Percentiles rank a stretch among this genome's conserved stretches.
These are phyloP conservation scores for Fusarium anthophilum DNA, from an alignment of 2,329 filamentous ascomycete genomes.

Conservation along the genomic window DNA sequence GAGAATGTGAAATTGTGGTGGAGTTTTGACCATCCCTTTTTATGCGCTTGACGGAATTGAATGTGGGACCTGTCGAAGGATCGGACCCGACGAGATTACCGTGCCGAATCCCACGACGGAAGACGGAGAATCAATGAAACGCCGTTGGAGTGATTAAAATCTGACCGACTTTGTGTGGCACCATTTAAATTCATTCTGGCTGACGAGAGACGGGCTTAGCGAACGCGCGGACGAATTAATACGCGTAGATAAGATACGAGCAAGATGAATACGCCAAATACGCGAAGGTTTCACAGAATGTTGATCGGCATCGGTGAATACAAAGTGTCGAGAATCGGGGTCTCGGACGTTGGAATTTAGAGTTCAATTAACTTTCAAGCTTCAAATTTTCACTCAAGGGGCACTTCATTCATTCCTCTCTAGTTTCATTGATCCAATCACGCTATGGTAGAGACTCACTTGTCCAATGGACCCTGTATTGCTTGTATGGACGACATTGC, in stretches of 20 bases:
- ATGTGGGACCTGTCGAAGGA: background rate
- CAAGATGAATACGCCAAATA: background rate
- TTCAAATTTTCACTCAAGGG: background rate
- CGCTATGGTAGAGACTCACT: background rate
- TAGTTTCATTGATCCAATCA: background rate
- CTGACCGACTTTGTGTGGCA: background rate
- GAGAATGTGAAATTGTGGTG: background rate
- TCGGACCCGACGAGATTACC: background rate
- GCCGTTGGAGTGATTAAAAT: background rate
- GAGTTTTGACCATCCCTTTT: background rate
- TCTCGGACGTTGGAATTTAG: background rate
- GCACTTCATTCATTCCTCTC: background rate
- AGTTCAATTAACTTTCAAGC: conserved; percentile 1
- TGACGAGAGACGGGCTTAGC: background rate
- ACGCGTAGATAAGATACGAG: background rate
- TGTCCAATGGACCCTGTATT: background rate
- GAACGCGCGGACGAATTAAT: background rate
- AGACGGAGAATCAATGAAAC: background rate
- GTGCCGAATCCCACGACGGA: background rate
- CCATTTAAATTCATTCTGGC: background rate
- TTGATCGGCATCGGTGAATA: background rate
- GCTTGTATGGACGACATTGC: background rate
- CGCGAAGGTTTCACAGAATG: background rate
- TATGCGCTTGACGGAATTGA: background rate
- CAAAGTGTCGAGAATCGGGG: background rate